Conservation (phyloP, 768 basidiomycete genomes). For the Phaffia tasmanica region DNA sequence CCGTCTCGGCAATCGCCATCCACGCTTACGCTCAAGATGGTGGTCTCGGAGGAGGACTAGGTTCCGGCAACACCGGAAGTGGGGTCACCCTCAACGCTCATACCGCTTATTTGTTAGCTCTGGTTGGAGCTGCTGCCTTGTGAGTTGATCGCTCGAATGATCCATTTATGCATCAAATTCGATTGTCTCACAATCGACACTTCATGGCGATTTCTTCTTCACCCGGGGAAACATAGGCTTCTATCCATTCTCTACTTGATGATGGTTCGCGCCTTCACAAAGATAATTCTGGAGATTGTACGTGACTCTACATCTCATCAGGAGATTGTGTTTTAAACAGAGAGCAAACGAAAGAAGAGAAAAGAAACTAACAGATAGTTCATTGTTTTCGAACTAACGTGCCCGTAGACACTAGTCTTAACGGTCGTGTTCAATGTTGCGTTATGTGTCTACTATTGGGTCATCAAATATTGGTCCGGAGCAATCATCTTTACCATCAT, state of each 20-base stretch:
- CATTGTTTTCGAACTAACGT: no score
- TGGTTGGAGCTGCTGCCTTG: slow-evolving; percentile 59
- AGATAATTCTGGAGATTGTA: slow-evolving; percentile 63
- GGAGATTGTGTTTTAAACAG: slow-evolving; percentile 43
- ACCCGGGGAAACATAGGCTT: slow-evolving; percentile 31
- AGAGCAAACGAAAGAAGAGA: background rate
- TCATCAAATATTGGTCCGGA: slow-evolving; percentile 45
- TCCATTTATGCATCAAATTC: background rate
- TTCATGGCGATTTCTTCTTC: no score
- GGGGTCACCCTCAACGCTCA: slow-evolving; percentile 57
- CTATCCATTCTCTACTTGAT: slow-evolving; percentile 58
- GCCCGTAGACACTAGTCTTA: slow-evolving; percentile 30
- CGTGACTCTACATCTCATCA: slow-evolving; percentile 16
- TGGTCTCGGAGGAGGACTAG: slow-evolving; percentile 64
- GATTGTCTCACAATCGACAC: background rate
- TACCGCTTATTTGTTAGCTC: slow-evolving; percentile 62
- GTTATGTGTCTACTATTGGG: slow-evolving; percentile 43
- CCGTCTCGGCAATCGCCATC: slow-evolving; percentile 55
- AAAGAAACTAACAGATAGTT: background rate
- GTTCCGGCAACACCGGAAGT: slow-evolving; percentile 43
- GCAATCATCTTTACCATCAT: slow-evolving; percentile 77
- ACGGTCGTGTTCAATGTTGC: slow-evolving; percentile 45
- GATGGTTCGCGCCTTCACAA: slow-evolving; percentile 60
- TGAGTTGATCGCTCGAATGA: slow-evolving; percentile 3
- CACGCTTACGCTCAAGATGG: slow-evolving; percentile 52